Evolutionary conservation across 352 stramenopile genomes (phyloP).

Genomic region (Phytophthora foliorum): DNA sequence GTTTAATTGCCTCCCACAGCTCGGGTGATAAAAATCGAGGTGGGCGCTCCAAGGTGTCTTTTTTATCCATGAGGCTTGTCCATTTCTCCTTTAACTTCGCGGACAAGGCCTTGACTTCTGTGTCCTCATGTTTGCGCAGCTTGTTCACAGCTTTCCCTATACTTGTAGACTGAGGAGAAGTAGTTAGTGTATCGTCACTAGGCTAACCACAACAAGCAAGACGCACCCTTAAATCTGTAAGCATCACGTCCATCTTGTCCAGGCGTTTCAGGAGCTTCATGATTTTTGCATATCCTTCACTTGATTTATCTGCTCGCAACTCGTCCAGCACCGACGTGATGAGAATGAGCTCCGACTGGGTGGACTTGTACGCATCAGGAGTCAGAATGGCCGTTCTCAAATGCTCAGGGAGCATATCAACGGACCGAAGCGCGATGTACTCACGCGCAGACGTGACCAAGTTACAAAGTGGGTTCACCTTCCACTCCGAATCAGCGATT

Average conservation of each 20-base stretch:
- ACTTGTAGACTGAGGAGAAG: conserved; percentile 66
- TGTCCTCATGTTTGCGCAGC: conserved; percentile 79
- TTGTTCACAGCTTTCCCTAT: conserved; percentile 91
- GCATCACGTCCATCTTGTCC: conserved; percentile 73
- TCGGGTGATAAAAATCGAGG: conserved; percentile 71
- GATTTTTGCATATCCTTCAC: conserved; percentile 49
- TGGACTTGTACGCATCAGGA: conserved; percentile 84
- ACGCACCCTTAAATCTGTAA: conserved; percentile 83
- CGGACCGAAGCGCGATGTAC: conserved; percentile 84
- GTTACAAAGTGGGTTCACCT: conserved; percentile 79
- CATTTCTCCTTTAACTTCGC: conserved; percentile 81
- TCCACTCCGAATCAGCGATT: conserved; percentile 82
- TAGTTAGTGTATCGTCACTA: conserved; percentile 16
- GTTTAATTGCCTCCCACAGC: conserved; percentile 80
- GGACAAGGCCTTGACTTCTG: conserved; percentile 55
- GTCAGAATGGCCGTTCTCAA: conserved; percentile 83
- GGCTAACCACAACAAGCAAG: background rate
- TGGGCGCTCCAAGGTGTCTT: conserved; percentile 61
- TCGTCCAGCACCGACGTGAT: conserved; percentile 76
- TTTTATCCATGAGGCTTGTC: conserved; percentile 78
- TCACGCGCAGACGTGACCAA: conserved; percentile 84
- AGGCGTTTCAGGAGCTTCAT: conserved; percentile 75
- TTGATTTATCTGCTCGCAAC: conserved; percentile 44
- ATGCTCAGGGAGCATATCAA: conserved; percentile 88
- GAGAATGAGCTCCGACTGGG: conserved; percentile 74